Evolutionary conservation across 768 basidiomycete genomes (phyloP).

Genomic region (Lentinula sp.): DNA sequence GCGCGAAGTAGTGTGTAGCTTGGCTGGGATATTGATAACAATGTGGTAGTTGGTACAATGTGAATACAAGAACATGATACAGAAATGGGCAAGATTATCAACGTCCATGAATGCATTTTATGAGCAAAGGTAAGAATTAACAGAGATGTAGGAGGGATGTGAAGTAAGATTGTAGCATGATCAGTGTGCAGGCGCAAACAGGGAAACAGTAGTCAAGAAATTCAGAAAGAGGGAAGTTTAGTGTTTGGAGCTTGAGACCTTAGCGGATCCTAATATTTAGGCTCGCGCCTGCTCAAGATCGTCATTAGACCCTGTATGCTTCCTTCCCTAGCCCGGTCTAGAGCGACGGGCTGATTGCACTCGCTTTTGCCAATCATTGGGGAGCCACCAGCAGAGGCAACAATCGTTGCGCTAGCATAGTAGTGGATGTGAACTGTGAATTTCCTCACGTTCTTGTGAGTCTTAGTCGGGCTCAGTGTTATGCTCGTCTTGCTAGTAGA

Average conservation of each 20-base stretch:
- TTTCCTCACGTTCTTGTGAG: background rate
- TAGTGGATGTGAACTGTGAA: slow-evolving; percentile 4
- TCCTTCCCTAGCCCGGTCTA: background rate
- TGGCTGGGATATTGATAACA: background rate
- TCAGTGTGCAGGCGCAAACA: too few species aligned
- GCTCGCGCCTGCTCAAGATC: slow-evolving; percentile 1
- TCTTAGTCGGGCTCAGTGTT: background rate
- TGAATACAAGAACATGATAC: background rate
- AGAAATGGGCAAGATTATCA: background rate
- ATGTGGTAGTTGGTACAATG: background rate
- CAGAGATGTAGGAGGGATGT: background rate
- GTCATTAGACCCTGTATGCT: slow-evolving; percentile 3
- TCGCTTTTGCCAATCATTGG: background rate
- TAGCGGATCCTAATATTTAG: background rate
- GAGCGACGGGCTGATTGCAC: background rate
- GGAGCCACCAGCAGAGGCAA: background rate
- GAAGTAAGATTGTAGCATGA: too few species aligned
- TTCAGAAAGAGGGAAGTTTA: background rate
- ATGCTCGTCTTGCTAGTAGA: background rate
- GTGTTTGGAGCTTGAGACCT: background rate
- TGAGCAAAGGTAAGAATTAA: background rate
- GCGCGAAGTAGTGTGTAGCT: too few species aligned
- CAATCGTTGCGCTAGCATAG: background rate
- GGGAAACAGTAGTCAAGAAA: background rate
- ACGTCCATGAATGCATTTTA: background rate